Percentiles rank a stretch among this genome's conserved stretches.
Evolutionary conservation across 2,329 filamentous ascomycete species (phyloP).

Genomic region (Paraphoma chrysanthemicola): DNA sequence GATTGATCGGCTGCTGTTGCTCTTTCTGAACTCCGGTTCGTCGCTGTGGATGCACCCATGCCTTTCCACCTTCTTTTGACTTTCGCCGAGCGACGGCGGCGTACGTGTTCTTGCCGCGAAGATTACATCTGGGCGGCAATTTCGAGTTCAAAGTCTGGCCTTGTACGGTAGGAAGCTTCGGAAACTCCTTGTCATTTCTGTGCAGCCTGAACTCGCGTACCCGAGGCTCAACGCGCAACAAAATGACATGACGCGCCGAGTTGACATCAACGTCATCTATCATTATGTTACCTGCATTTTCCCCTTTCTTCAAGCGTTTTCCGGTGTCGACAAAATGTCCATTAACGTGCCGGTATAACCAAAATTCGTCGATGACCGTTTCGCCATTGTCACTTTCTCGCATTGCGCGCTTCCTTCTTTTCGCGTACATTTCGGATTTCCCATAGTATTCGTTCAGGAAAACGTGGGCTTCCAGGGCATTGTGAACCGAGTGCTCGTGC

Average conservation of each 20-base stretch:
- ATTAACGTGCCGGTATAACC: background rate
- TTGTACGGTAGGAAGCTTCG: background rate
- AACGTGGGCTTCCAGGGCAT: background rate
- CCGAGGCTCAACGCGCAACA: background rate
- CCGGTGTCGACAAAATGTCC: background rate
- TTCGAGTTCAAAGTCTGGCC: background rate
- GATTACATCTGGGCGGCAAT: background rate
- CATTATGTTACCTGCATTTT: background rate
- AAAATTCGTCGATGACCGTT: background rate
- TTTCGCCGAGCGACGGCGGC: background rate
- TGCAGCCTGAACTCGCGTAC: background rate
- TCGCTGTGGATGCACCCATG: too few species aligned
- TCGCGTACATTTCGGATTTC: background rate
- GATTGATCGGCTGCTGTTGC: too few species aligned
- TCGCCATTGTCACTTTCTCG: background rate
- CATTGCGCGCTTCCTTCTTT: background rate
- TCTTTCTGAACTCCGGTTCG: too few species aligned
- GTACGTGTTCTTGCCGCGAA: background rate
- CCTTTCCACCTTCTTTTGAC: too few species aligned
- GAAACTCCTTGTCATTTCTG: background rate
- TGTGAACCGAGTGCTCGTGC: background rate
- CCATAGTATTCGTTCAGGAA: background rate
- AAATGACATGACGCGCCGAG: background rate
- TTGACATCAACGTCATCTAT: background rate
- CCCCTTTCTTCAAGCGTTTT: background rate